Evolutionary conservation across 2,329 filamentous ascomycete species (phyloP), one percentile per base, ranked within the genome.

Genomic region (Botryotinia narcissicola): DNA sequence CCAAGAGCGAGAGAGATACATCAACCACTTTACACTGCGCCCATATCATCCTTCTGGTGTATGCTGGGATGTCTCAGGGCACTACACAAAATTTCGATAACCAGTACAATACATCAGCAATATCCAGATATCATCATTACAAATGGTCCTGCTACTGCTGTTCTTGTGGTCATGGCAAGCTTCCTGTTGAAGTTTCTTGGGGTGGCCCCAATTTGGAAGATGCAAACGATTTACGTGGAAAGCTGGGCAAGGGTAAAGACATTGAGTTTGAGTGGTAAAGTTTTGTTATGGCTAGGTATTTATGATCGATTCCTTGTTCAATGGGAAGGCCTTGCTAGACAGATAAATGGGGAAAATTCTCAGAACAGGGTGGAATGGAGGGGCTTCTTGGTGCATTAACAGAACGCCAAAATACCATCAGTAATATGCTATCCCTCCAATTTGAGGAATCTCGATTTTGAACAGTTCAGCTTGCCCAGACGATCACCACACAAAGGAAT

Each of bases 101-200:
- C 78, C 75, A 74, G 79, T 75, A 74, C 66, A 54, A 82, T 74
- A 40, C 83, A 75, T 35, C 78, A 80, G 70, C 81, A 77, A 25
- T 90, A 89, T 74, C 95, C 94, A 0, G 90, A 93, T 78, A 83
- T 95, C 3, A 91, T 98, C 71, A 84, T 97, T 71, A 94, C 92
- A 70, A 98, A 98, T 80, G 95, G 95, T 0, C 95, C 95, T 0
- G 95, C 92, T 0, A 97, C 94, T 0, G 93, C 91, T 1, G 93
- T 97, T 75, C 91, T 97, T 51, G 85, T 97, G 66, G 82, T 92
- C 6, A 80, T 91, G 4, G 88, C 89, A 0, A 84, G 85, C 1
- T 82, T 88, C 4, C 66, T 90, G 22, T 78, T 92, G 69, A 85
- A 80, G 75, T 82, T 82, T 67, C 74, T 83, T 42, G 87, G 86